A percentile compares a stretch with the other conserved stretches of the same genome.
Evolutionary conservation across 805 yeast genomes (phyloP).

Genomic region (Yueomyces sinensis): DNA sequence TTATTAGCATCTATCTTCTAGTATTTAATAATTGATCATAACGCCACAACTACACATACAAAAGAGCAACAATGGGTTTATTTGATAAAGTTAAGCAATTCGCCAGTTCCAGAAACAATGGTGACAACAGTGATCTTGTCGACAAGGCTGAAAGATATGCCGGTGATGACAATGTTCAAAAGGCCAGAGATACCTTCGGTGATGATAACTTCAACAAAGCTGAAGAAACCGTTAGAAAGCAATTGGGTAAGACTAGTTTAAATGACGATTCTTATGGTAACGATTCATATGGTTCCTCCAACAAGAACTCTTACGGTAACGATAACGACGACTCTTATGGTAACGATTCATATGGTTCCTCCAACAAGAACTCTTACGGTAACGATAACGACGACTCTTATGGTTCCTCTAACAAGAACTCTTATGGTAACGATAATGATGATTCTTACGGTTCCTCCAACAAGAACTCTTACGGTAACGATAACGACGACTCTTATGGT

Average conservation of each 20-base stretch:
- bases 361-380: constrained; percentile 6
- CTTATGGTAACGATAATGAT: constrained; percentile 14
- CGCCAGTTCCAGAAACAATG: constrained; percentile 18
- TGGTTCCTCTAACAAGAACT: constrained; percentile 25
- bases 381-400: constrained; percentile 7
- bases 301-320: constrained; percentile 9
- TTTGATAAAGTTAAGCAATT: constrained; percentile 31
- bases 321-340: constrained; percentile 9
- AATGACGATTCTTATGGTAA: constrained; percentile 21
- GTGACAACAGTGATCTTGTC: constrained; percentile 17
- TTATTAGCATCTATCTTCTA: too few relatives aligned
- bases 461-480: constrained; percentile 14
- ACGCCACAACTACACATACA: too few relatives aligned
- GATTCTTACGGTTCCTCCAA: constrained; percentile 15
- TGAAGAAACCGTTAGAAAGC: constrained; percentile 17
- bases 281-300: constrained; percentile 12
- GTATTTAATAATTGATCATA: too few relatives aligned
- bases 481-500: constrained; percentile 14
- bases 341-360: constrained; percentile 12
- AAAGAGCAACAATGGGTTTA: constrained; percentile 36
- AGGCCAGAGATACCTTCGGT: constrained; percentile 21
- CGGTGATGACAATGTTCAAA: constrained; percentile 20
- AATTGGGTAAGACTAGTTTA: constrained; percentile 17
- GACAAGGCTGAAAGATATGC: constrained; percentile 18
- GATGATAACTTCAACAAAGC: constrained; percentile 19